These are phyloP conservation scores for Thalassiosira mediterranea DNA, from an alignment of 352 stramenopile species.

Conservation along the genomic window DNA sequence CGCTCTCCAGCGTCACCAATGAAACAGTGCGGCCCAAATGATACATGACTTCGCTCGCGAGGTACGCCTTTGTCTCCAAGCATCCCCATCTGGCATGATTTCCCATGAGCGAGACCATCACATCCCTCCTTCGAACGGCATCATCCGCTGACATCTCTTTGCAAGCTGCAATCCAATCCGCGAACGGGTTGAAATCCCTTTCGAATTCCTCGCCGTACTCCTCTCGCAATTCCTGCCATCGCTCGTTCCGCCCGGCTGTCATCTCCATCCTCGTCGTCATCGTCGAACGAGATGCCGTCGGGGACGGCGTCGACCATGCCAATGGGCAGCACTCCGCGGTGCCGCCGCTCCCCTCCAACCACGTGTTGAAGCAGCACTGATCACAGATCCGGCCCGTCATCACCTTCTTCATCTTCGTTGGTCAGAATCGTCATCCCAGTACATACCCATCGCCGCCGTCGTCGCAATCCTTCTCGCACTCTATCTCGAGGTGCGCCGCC, in stretches of 20 bases:
- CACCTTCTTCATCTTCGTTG: conserved; percentile 38
- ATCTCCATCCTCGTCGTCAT: conserved; percentile 20
- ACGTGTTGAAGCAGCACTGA: conserved; percentile 67
- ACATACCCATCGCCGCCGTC: conserved; percentile 19
- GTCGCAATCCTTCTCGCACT: conserved; percentile 25
- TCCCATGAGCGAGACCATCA: conserved; percentile 32
- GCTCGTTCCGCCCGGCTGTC: conserved; percentile 27
- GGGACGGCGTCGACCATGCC: conserved; percentile 28
- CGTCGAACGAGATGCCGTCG: conserved; percentile 48
- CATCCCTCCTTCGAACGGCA: neutral
- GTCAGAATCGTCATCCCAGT: conserved; percentile 12
- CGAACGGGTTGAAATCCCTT: conserved; percentile 22
- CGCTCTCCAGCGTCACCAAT: no score
- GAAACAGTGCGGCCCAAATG: no score
- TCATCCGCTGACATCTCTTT: neutral
- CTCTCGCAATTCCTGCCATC: conserved; percentile 36
- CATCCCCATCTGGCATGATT: conserved; percentile 30
- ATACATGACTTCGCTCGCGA: no score
- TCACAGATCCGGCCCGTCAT: conserved; percentile 42
- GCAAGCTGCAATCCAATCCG: conserved; percentile 31
- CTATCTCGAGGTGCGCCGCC: conserved; percentile 16
- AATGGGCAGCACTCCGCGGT: conserved; percentile 24
- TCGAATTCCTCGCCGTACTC: conserved; percentile 39
- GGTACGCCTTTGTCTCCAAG: no score
- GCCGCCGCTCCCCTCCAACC: conserved; percentile 26